A percentile compares a stretch with the other conserved stretches of the same genome.
Evolutionary conservation across 192 early-diverging fungal genomes (phyloP).

Genomic region (Geranomyces variabilis): DNA sequence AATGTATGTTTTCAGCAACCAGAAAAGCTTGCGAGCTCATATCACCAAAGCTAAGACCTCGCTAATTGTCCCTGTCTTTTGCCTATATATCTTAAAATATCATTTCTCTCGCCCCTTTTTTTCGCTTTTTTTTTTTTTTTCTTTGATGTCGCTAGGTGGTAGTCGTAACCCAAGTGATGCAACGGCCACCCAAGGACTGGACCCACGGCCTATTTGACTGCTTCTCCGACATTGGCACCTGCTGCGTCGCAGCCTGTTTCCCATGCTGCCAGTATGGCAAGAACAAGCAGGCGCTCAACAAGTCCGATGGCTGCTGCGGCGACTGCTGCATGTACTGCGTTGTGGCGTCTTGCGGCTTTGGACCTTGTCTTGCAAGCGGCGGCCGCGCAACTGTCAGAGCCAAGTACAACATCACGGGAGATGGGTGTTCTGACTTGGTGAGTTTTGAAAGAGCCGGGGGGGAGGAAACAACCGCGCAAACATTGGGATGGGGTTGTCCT

Average conservation of each 20-base stretch:
- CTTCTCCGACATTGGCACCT: conserved; percentile 36
- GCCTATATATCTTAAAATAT: not conserved
- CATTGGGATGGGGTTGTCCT: not conserved
- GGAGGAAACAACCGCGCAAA: not conserved
- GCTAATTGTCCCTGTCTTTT: too few relatives aligned
- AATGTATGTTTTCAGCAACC: conserved; percentile 18
- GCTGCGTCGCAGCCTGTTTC: conserved; percentile 26
- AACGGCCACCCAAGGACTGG: conserved; percentile 42
- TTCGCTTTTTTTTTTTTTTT: not conserved
- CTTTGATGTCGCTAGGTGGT: conserved; percentile 24
- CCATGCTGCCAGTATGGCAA: conserved; percentile 35
- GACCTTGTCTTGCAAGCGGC: conserved; percentile 25
- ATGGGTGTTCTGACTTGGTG: conserved; percentile 22
- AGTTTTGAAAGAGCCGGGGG: too few relatives aligned
- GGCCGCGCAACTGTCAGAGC: conserved; percentile 26
- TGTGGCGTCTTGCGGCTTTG: conserved; percentile 1
- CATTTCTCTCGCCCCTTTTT: conserved; percentile 1
- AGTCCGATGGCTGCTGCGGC: conserved; percentile 25
- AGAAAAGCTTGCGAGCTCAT: not conserved
- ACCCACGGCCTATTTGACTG: conserved; percentile 37
- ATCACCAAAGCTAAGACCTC: too few relatives aligned
- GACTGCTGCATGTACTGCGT: conserved; percentile 24
- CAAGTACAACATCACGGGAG: conserved; percentile 40
- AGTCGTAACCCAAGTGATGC: conserved; percentile 39
- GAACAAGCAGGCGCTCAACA: conserved; percentile 41